Evolutionary conservation across 2,329 filamentous ascomycete genomes (phyloP).

Genomic region (Xylariaceae sp.): DNA sequence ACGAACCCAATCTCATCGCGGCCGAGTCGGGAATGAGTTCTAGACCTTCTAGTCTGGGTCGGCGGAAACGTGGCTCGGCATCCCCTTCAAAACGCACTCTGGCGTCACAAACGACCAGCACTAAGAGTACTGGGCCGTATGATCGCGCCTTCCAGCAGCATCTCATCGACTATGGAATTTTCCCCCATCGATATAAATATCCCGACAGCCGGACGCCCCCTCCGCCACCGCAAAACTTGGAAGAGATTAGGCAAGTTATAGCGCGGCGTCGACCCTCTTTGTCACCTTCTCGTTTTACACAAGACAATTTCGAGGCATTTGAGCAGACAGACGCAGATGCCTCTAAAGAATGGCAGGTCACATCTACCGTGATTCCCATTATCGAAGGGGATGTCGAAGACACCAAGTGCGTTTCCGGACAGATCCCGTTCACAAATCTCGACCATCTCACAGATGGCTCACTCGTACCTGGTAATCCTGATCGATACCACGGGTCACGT

Average conservation of each 20-base stretch:
- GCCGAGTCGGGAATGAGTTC: background rate
- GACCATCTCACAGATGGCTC: constrained; percentile 1
- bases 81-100: background rate
- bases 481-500: constrained; percentile 1
- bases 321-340: background rate
- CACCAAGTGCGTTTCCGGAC: background rate
- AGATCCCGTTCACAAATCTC: constrained; percentile 3
- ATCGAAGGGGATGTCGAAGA: constrained; percentile 1
- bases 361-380: constrained; percentile 3
- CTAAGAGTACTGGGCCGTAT: background rate
- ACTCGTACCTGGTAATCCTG: constrained; percentile 4
- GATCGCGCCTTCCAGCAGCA: background rate
- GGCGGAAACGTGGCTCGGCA: background rate
- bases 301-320: background rate
- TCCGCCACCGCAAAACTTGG: background rate
- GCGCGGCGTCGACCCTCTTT: background rate
- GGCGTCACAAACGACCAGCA: background rate
- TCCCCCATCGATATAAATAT: background rate
- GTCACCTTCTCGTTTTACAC: background rate
- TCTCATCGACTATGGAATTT: background rate
- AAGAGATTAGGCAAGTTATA: background rate
- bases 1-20: background rate
- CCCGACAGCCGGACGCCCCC: background rate
- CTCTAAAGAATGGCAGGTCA: constrained; percentile 1
- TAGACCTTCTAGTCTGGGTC: background rate